phyloP scores from a whole-genome alignment of 2,329 filamentous ascomycete genomes.

The Paecilomyces fulvus region DNA sequence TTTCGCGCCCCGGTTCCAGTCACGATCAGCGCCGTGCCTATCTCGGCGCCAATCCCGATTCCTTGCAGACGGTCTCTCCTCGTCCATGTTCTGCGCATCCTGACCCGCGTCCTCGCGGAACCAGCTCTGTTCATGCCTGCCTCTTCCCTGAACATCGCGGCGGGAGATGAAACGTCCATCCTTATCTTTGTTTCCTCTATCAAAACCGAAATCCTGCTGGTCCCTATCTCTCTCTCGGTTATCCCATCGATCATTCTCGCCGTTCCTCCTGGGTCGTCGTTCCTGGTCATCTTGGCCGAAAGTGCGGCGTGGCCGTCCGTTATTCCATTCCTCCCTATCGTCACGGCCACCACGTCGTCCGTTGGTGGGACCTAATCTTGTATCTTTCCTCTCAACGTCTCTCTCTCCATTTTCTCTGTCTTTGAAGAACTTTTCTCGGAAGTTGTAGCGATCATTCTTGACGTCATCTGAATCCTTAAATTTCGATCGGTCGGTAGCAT shows the following conservation, averaged over 20 bases:
- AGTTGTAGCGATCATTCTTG: constrained; percentile 55
- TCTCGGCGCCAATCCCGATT: constrained; percentile 57
- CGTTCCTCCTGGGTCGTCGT: constrained; percentile 32
- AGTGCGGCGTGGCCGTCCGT: constrained; percentile 29
- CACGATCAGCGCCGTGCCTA: constrained; percentile 40
- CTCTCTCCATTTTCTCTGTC: constrained; percentile 26
- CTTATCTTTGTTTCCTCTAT: constrained; percentile 45
- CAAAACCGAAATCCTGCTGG: constrained; percentile 44
- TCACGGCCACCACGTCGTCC: constrained; percentile 23
- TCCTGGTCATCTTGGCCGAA: constrained; percentile 36
- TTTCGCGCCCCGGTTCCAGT: constrained; percentile 46
- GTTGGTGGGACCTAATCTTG: constrained; percentile 21
- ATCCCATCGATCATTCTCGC: constrained; percentile 36
- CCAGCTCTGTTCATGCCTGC: constrained; percentile 66
- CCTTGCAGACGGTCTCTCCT: constrained; percentile 41
- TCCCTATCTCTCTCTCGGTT: constrained; percentile 45
- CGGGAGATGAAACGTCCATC: constrained; percentile 47
- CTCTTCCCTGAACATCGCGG: constrained; percentile 58
- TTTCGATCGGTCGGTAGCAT: constrained; percentile 37
- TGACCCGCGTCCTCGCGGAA: constrained; percentile 47
- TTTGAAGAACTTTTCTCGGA: constrained; percentile 43
- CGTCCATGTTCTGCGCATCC: constrained; percentile 31
- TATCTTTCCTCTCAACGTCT: constrained; percentile 31
- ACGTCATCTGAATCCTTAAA: constrained; percentile 47
- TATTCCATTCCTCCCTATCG: constrained; percentile 36